These are phyloP conservation scores for Claviceps digitariae DNA, from an alignment of 2,329 filamentous ascomycete genomes.

Conservation along the genomic window DNA sequence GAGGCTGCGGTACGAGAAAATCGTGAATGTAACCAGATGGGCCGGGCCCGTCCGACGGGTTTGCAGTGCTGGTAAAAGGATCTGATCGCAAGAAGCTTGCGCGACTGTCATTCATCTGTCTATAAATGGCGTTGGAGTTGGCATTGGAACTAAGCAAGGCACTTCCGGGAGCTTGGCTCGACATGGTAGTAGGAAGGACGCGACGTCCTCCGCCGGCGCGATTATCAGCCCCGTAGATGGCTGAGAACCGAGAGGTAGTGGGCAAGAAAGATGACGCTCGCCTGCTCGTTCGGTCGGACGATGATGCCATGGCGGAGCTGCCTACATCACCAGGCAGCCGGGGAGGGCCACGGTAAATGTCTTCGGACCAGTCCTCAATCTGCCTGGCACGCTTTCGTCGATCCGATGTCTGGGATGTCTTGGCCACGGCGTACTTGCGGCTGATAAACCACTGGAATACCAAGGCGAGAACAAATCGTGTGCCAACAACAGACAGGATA, in stretches of 20 bases:
- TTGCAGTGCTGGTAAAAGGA: slow-evolving; percentile 39
- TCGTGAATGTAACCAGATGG: slow-evolving; percentile 95
- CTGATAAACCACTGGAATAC: slow-evolving; percentile 95
- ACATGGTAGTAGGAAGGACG: slow-evolving; percentile 78
- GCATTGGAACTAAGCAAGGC: slow-evolving; percentile 43
- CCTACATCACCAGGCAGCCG: slow-evolving; percentile 64
- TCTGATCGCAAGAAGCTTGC: slow-evolving; percentile 52
- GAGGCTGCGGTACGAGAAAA: slow-evolving; percentile 87
- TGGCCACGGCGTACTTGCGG: slow-evolving; percentile 69
- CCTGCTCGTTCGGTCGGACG: slow-evolving; percentile 62
- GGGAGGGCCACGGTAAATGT: slow-evolving; percentile 86
- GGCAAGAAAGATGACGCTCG: slow-evolving; percentile 75
- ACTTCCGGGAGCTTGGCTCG: slow-evolving; percentile 67
- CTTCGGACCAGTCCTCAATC: slow-evolving; percentile 96
- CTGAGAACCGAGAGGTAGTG: slow-evolving; percentile 87
- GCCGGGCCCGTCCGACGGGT: slow-evolving; percentile 54
- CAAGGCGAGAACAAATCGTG: slow-evolving; percentile 79
- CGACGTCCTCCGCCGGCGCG: slow-evolving; percentile 34
- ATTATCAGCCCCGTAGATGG: slow-evolving; percentile 63
- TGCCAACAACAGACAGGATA: slow-evolving; percentile 75
- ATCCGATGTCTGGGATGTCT: slow-evolving; percentile 70
- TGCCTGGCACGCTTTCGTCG: slow-evolving; percentile 77
- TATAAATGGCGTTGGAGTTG: slow-evolving; percentile 55
- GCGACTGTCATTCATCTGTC: slow-evolving; percentile 47
- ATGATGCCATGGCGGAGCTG: slow-evolving; percentile 47